Base-by-base conservation (phyloP, 2,329 filamentous ascomycete genomes). In the Allantophomopsis lycopodina region DNA sequence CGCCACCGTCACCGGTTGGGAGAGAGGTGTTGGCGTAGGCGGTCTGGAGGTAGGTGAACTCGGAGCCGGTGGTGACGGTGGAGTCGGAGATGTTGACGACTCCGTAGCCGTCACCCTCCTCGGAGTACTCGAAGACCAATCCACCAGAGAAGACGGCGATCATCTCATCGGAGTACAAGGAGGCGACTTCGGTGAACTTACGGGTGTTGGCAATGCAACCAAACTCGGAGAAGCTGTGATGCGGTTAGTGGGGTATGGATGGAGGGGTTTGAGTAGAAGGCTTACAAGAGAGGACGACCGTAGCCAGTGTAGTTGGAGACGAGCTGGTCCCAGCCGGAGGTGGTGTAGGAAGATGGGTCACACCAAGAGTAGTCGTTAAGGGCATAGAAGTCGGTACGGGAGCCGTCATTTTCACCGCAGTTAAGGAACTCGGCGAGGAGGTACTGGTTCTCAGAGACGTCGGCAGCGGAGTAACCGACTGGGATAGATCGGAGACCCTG, bases 121-220 rank as follows among this genome's bases (percentile, higher is more conserved):
- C 65, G 8, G 83, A 79, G 68, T 94, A 98, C 63, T 96, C 89
- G 65, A 95, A 98, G 60, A 95, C 83, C 32, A 98, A 74, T 59
- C 91, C 91, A 53, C 91, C 91, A 32, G 88, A 95, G 73, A 94
- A 96, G 53, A 95, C 87, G 14, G 60, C 51, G 7, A 81, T 87
- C 89, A 96, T 96, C 44, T 94, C 60, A 15, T 61, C 62, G 61
- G 67, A 74, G 79, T 95, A 96, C 42, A 98, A 69, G 35, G 88
- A 70, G 37, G 62, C 61, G 39, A 95, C 64, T 65, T 95, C 89
- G 43, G 76, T 69, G 55, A 94, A 98, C 55, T 80, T 67, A 51
- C 89, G 88, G 43, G 67, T 74, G 68, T 84, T 87, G 56, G 73
- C 81, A 62, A 58, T 86, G 68, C 91, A 98, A 46, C 91, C 91